Evolutionary conservation across 805 yeast genomes (phyloP).

Genomic region (Candida piceae): DNA sequence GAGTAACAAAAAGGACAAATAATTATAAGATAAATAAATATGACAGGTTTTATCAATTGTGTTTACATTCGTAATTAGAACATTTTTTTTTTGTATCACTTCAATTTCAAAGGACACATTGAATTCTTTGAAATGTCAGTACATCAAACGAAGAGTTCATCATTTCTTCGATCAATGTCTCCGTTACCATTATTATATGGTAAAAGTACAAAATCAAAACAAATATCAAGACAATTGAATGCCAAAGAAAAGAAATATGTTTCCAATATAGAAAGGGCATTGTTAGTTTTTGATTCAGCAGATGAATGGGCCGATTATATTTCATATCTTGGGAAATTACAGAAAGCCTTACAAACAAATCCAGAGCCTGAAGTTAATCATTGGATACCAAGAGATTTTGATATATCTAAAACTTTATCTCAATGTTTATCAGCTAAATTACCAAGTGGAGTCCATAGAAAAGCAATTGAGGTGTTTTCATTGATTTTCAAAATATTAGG

Average conservation of each 20-base stretch:
- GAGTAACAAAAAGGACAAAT: too few relatives aligned
- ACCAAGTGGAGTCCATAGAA: conserved; percentile 95
- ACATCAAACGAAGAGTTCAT: conserved; percentile 15
- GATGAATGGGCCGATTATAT: conserved; percentile 99
- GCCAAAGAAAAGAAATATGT: conserved; percentile 66
- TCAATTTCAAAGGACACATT: too few relatives aligned
- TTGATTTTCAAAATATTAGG: conserved; percentile 64
- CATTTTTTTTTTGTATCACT: too few relatives aligned
- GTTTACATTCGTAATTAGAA: too few relatives aligned
- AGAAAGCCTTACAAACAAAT: conserved; percentile 58
- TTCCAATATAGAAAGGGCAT: conserved; percentile 65
- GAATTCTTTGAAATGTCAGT: too few relatives aligned
- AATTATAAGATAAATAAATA: too few relatives aligned
- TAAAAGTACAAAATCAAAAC: conserved; percentile 9
- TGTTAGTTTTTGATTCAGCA: conserved; percentile 71
- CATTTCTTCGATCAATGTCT: conserved; percentile 23
- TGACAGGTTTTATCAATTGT: too few relatives aligned
- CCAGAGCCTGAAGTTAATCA: conserved; percentile 36
- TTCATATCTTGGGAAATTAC: conserved; percentile 74
- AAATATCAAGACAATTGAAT: conserved; percentile 32
- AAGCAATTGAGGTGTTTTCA: conserved; percentile 73
- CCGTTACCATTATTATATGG: conserved; percentile 25
- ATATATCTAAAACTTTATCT: conserved; percentile 67
- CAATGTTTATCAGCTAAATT: conserved; percentile 74
- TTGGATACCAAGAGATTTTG: conserved; percentile 63